Evolutionary conservation across 176 grass and related monocot species (phyloP).

Genomic region (Dactylis glomerata): DNA sequence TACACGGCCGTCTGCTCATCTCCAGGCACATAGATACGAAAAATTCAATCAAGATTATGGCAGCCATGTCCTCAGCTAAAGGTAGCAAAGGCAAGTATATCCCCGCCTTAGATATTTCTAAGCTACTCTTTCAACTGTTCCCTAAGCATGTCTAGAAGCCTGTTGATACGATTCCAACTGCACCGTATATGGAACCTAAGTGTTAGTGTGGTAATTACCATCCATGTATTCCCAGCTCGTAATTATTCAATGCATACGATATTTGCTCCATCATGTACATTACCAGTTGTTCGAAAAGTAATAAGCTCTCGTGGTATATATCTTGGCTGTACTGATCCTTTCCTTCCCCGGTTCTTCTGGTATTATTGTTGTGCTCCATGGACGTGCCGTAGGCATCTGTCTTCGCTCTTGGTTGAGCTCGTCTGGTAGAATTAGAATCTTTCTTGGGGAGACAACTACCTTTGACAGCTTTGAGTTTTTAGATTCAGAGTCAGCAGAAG

Average conservation of each 20-base stretch:
- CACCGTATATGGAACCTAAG: not conserved
- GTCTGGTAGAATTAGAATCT: not conserved
- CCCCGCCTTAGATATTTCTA: not conserved
- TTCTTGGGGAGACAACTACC: not conserved
- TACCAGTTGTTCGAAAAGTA: slow-evolving; percentile 38
- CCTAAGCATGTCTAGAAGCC: not conserved
- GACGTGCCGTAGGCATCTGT: not conserved
- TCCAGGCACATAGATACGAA: slow-evolving; percentile 86
- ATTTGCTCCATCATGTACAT: slow-evolving; percentile 32
- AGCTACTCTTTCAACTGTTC: slow-evolving; percentile 5
- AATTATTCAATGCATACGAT: slow-evolving; percentile 1
- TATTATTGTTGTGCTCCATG: not conserved
- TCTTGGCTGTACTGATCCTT: not conserved
- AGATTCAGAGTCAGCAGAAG: not conserved
- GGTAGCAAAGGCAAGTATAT: not conserved
- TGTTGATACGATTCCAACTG: not conserved
- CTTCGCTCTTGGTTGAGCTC: not conserved
- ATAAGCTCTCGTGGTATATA: slow-evolving; percentile 24
- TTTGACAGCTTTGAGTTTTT: not conserved
- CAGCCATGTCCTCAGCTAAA: slow-evolving; percentile 66
- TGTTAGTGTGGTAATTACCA: not conserved
- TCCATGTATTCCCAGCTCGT: not conserved
- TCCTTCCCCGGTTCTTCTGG: not conserved
- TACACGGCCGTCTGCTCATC: slow-evolving; percentile 83
- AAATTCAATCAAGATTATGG: slow-evolving; percentile 95